phyloP scores from a whole-genome alignment of 2,329 filamentous ascomycete genomes.

The Biscogniauxia sp. region DNA sequence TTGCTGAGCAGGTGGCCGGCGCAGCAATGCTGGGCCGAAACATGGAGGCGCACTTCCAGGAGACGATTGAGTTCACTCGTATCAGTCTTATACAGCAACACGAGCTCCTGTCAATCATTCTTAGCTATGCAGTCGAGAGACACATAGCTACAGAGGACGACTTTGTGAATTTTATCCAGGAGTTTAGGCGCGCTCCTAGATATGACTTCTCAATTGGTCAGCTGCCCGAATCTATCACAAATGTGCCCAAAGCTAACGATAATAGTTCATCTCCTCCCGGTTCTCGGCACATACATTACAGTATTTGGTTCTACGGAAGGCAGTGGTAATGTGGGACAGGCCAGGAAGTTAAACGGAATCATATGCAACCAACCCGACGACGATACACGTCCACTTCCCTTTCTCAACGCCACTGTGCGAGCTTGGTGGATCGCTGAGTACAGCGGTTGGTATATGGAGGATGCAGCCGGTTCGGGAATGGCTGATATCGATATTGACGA shows the following conservation, averaged over 20 bases:
- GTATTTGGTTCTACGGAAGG: slow-evolving; percentile 77
- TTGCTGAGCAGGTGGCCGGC: slow-evolving; percentile 74
- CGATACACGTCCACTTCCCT: slow-evolving; percentile 68
- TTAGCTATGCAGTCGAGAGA: slow-evolving; percentile 75
- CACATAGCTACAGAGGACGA: slow-evolving; percentile 69
- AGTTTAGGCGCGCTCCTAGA: slow-evolving; percentile 68
- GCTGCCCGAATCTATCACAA: neutral
- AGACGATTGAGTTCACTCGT: slow-evolving; percentile 78
- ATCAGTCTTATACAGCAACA: slow-evolving; percentile 84
- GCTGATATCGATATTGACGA: slow-evolving; percentile 62
- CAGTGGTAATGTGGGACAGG: slow-evolving; percentile 63
- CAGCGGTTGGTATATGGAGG: slow-evolving; percentile 82
- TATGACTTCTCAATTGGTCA: slow-evolving; percentile 55
- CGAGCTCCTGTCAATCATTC: slow-evolving; percentile 78
- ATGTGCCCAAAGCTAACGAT: slow-evolving; percentile 15
- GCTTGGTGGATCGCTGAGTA: slow-evolving; percentile 93
- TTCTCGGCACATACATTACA: slow-evolving; percentile 72
- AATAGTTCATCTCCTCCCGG: slow-evolving; percentile 77
- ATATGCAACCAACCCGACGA: slow-evolving; percentile 67
- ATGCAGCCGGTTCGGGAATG: slow-evolving; percentile 57
- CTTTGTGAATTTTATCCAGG: slow-evolving; percentile 68
- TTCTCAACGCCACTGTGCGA: slow-evolving; percentile 74
- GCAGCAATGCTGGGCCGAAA: slow-evolving; percentile 70
- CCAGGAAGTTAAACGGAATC: slow-evolving; percentile 65
- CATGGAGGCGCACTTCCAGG: slow-evolving; percentile 57